A percentile compares a stretch with the other conserved stretches of the same genome.
phyloP scores from a whole-genome alignment of 1,284 basidiomycete genomes.

The Pseudozyma hubeiensis region DNA sequence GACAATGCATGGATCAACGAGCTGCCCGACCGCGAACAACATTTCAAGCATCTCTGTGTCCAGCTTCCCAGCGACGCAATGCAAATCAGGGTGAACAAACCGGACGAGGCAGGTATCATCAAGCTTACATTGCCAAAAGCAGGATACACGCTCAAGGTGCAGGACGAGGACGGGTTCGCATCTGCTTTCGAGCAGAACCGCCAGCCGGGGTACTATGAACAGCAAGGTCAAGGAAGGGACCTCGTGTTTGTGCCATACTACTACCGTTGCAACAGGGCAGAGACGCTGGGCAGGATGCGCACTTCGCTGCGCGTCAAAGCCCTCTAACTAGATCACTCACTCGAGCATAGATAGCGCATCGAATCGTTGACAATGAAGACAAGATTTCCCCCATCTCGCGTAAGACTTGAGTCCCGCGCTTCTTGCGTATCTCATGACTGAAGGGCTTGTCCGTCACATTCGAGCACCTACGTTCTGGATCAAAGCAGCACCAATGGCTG shows the following conservation, averaged over 20 bases:
- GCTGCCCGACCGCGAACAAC: conserved; percentile 27
- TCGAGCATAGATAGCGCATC: no score
- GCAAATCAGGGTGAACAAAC: not conserved
- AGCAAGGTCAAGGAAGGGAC: conserved; percentile 13
- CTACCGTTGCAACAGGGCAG: conserved; percentile 21
- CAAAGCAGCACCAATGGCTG: no score
- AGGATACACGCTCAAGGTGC: conserved; percentile 19
- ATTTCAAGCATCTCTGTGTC: conserved; percentile 33
- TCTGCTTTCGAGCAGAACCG: conserved; percentile 22
- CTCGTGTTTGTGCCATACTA: conserved; percentile 26
- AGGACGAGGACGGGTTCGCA: conserved; percentile 6
- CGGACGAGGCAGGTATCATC: conserved; percentile 6
- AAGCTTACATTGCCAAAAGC: conserved; percentile 7
- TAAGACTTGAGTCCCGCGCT: no score
- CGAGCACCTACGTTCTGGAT: no score
- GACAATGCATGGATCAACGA: conserved; percentile 32
- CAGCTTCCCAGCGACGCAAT: not conserved
- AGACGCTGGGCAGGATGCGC: conserved; percentile 22
- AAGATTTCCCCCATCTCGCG: no score
- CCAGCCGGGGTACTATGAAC: conserved; percentile 14
- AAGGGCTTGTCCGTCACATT: no score
- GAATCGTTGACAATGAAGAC: no score
- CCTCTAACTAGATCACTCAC: no score
- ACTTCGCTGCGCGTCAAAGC: conserved; percentile 16
- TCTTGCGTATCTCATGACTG: no score